phyloP scores from a whole-genome alignment of 345 rosid species.

The Linum lewisii region DNA sequence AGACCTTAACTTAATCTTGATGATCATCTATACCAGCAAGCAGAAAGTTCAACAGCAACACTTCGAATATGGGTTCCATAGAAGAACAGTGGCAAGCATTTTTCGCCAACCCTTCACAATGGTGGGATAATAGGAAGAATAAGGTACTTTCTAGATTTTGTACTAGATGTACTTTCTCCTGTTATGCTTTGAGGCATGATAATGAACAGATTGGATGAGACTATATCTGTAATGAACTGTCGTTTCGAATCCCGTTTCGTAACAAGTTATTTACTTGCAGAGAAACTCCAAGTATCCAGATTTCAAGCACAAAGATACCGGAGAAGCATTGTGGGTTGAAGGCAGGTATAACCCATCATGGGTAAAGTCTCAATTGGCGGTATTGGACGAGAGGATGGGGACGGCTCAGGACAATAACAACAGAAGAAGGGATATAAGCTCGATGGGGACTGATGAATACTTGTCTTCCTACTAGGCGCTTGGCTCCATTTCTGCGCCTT shows the following conservation, averaged over 20 bases:
- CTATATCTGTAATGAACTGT: neutral
- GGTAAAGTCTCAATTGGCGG: constrained; percentile 47
- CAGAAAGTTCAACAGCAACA: constrained; percentile 11
- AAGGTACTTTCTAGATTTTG: constrained; percentile 36
- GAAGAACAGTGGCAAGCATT: constrained; percentile 56
- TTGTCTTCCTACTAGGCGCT: constrained; percentile 13
- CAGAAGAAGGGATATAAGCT: constrained; percentile 18
- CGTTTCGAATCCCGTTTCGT: neutral
- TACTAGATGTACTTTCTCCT: neutral
- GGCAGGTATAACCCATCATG: constrained; percentile 52
- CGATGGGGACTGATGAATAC: constrained; percentile 27
- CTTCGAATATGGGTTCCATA: constrained; percentile 17
- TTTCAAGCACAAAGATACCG: constrained; percentile 68
- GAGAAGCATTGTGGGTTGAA: constrained; percentile 61
- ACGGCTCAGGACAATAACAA: constrained; percentile 21
- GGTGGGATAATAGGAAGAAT: constrained; percentile 66
- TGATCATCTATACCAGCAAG: constrained; percentile 20
- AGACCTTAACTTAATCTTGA: neutral
- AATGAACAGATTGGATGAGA: no score
- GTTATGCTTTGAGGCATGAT: neutral
- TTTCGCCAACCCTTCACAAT: constrained; percentile 47
- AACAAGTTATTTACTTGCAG: constrained; percentile 18
- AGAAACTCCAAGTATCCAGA: constrained; percentile 56
- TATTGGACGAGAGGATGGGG: constrained; percentile 39
- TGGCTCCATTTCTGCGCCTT: neutral